Evolutionary conservation across 202 grass and related monocot genomes (phyloP), one percentile per base, ranked within the genome.

Genomic region (Musa balbisiana): DNA sequence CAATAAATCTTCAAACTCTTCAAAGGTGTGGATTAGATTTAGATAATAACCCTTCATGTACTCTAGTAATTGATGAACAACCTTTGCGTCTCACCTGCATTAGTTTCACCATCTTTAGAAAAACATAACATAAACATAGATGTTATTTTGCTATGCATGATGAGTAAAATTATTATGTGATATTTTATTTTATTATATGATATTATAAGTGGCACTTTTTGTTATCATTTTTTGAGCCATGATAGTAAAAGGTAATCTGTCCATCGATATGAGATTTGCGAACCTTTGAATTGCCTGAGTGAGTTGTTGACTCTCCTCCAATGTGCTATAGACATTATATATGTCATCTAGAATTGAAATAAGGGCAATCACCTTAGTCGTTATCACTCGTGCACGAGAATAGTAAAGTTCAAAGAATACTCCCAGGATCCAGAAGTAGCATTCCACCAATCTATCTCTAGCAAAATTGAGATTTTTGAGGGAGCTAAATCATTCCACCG

Each of bases 341-440:
- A 67, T 67, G 23, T 67, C 64, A 19, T 67, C 64, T 11, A 67
- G 4, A 16, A 67, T 67, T 29, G 10, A 67, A 11, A 16, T 9
- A 2, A 81, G 10, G 23, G 49, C 49, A 19, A 59, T 76, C 3
- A 75, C 51, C 65, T 87, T 89, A 2, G 79, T 75, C 51, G 56
- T 62, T 55, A 85, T 68, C 19, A 89, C 67, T 29, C 87, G 79
- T 0, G 76, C 67, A 56, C 9, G 69, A 52, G 79, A 79, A 55
- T 33, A 67, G 0, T 43, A 11, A 8, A 26, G 26, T 43, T 67
- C 64, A 8, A 15, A 67, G 11, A 6, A 84, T 73, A 81, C 73
- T 3, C 67, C 85, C 10, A 73, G 81, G 49, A 80, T 84, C 90
- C 87, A 92, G 49, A 87, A 90, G 62, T 92, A 87, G 14, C 62